phyloP scores from a whole-genome alignment of 73 alveolate genomes.

The Tetrahymena elliotti region DNA sequence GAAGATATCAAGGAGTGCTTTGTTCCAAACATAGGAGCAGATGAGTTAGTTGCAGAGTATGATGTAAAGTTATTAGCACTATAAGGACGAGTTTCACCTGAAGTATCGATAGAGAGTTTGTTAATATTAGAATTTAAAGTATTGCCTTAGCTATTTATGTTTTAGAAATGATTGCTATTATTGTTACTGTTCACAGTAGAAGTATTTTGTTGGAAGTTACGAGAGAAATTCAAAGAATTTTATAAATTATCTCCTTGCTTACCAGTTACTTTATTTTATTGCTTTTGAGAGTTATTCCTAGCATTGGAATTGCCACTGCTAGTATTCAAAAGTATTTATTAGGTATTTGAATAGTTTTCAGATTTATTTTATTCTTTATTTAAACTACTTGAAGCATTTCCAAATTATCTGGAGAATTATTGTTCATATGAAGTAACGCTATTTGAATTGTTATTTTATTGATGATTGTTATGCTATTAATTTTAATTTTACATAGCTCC shows the following conservation, averaged over 20 bases:
- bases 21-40: not conserved
- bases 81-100: not conserved
- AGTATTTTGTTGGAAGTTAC: not conserved
- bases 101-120: not conserved
- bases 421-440: not conserved
- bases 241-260: not conserved
- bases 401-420: not conserved
- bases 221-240: not conserved
- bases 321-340: not conserved
- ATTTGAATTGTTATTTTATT: not conserved
- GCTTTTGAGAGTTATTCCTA: not conserved
- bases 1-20: not conserved
- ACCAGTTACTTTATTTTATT: not conserved
- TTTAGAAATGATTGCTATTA: not conserved
- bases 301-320: not conserved
- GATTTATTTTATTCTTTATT: not conserved
- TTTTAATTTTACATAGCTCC: not conserved
- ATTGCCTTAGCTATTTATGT: not conserved
- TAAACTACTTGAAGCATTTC: not conserved
- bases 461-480: not conserved
- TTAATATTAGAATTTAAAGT: not conserved
- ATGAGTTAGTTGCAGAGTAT: not conserved
- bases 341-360: not conserved
- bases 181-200: not conserved
- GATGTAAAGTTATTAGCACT: not conserved